These are phyloP conservation scores for Lipomyces spencermartinsiae DNA, from an alignment of 805 yeast species.

Conservation along the genomic window DNA sequence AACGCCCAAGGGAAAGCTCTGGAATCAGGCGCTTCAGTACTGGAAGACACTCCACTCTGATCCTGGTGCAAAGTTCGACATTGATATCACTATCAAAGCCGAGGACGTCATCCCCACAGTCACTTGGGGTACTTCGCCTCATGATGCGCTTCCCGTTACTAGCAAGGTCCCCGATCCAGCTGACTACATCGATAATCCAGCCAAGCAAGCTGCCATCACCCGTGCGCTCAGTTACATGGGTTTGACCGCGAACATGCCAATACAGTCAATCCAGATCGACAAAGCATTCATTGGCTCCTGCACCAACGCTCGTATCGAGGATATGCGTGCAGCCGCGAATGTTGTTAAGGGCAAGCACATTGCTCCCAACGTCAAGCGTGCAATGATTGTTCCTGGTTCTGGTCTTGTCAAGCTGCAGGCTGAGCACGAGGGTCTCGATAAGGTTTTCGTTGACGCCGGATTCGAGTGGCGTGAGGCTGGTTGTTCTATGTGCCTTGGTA, in stretches of 20 bases:
- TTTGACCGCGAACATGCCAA: slow-evolving; percentile 78
- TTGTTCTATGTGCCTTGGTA: slow-evolving; percentile 99
- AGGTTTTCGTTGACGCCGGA: slow-evolving; percentile 88
- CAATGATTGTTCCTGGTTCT: slow-evolving; percentile 96
- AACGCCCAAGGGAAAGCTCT: slow-evolving; percentile 91
- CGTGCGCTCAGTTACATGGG: slow-evolving; percentile 95
- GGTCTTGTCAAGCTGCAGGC: slow-evolving; percentile 94
- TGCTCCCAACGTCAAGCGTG: slow-evolving; percentile 80
- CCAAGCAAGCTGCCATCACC: slow-evolving; percentile 81
- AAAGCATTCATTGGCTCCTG: slow-evolving; percentile 98
- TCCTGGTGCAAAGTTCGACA: slow-evolving; percentile 87
- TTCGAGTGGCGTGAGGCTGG: slow-evolving; percentile 99
- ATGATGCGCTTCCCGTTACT: slow-evolving; percentile 95
- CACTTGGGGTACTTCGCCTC: slow-evolving; percentile 99
- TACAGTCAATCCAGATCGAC: slow-evolving; percentile 77
- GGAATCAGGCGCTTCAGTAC: slow-evolving; percentile 92
- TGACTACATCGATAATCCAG: slow-evolving; percentile 59
- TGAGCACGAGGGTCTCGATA: slow-evolving; percentile 92
- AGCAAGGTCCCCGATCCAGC: slow-evolving; percentile 90
- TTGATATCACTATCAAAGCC: slow-evolving; percentile 80
- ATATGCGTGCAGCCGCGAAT: slow-evolving; percentile 91
- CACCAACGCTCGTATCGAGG: slow-evolving; percentile 97
- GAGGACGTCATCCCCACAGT: slow-evolving; percentile 91
- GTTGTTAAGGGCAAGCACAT: slow-evolving; percentile 89
- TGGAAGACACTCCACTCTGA: slow-evolving; percentile 91